A percentile compares a stretch with the other conserved stretches of the same genome.
Conservation (phyloP, 768 basidiomycete species). For the Leucocoprinus birnbaumii region DNA sequence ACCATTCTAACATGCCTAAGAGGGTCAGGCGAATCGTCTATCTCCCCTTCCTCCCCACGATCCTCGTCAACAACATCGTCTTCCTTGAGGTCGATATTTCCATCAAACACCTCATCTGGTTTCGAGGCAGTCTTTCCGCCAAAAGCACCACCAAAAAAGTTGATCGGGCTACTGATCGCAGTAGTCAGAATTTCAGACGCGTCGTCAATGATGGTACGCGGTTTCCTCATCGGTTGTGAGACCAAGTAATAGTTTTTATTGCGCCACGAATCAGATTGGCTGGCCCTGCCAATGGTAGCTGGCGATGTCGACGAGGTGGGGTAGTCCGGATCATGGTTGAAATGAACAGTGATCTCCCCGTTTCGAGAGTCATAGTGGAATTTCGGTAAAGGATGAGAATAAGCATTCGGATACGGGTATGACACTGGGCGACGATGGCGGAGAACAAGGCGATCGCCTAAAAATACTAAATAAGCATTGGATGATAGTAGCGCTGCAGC, state of each 20-base stretch:
- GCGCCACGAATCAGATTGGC: conserved; percentile 47
- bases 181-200: conserved; percentile 65
- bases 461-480: background rate
- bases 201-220: conserved; percentile 67
- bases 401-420: conserved; percentile 73
- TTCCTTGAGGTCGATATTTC: conserved; percentile 70
- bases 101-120: conserved; percentile 66
- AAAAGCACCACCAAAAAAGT: conserved; percentile 41
- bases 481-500: background rate
- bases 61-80: conserved; percentile 81
- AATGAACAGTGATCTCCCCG: conserved; percentile 58
- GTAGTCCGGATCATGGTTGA: conserved; percentile 63
- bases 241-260: conserved; percentile 59
- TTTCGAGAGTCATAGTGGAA: conserved; percentile 58
- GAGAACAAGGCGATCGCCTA: conserved; percentile 66
- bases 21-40: conserved; percentile 66
- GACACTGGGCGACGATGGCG: conserved; percentile 77
- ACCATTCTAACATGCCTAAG: conserved; percentile 52
- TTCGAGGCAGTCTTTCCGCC: conserved; percentile 33
- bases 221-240: conserved; percentile 65
- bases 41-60: conserved; percentile 72
- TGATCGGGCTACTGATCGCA: conserved; percentile 57
- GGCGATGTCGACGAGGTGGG: conserved; percentile 31
- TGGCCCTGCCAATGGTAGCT: background rate
- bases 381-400: conserved; percentile 72